phyloP scores from a whole-genome alignment of 148 eudicot genomes.

The Polygonum maritimum region DNA sequence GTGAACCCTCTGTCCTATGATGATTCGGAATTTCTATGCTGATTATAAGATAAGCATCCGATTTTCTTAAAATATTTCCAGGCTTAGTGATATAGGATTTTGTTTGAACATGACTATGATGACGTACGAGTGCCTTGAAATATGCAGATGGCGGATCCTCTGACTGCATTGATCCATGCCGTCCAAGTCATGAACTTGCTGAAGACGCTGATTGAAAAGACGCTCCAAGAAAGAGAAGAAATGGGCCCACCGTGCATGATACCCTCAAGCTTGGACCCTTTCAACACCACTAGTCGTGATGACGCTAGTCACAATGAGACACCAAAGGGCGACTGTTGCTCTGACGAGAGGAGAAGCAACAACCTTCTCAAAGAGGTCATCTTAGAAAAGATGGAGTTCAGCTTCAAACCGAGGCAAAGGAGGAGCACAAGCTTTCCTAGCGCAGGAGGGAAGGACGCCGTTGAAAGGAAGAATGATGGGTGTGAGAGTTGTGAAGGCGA shows the following conservation, averaged over 20 bases:
- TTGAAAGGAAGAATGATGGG: constrained; percentile 12
- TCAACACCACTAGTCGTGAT: background rate
- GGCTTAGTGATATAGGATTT: background rate
- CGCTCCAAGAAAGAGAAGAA: constrained; percentile 47
- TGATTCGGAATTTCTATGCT: background rate
- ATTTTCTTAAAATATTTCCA: too few species aligned
- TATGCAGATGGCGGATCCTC: constrained; percentile 88
- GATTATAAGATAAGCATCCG: too few species aligned
- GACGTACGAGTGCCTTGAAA: background rate
- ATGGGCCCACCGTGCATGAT: background rate
- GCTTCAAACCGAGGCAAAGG: constrained; percentile 27
- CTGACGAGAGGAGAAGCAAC: constrained; percentile 9
- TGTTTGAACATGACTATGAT: background rate
- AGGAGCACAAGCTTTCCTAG: constrained; percentile 22
- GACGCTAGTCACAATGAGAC: constrained; percentile 6
- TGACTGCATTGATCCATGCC: constrained; percentile 86
- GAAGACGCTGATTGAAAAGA: constrained; percentile 53
- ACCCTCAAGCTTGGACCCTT: background rate
- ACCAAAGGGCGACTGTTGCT: constrained; percentile 5
- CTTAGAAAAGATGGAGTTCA: constrained; percentile 31
- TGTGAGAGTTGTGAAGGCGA: constrained; percentile 34
- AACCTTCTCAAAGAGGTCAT: constrained; percentile 27
- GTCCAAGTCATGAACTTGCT: constrained; percentile 95
- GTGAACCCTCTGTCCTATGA: constrained; percentile 16
- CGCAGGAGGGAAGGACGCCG: background rate